A percentile compares a stretch with the other conserved stretches of the same genome.
These are phyloP conservation scores for Diaporthe capsici DNA, from an alignment of 2,329 filamentous ascomycete species.

Conservation along the genomic window DNA sequence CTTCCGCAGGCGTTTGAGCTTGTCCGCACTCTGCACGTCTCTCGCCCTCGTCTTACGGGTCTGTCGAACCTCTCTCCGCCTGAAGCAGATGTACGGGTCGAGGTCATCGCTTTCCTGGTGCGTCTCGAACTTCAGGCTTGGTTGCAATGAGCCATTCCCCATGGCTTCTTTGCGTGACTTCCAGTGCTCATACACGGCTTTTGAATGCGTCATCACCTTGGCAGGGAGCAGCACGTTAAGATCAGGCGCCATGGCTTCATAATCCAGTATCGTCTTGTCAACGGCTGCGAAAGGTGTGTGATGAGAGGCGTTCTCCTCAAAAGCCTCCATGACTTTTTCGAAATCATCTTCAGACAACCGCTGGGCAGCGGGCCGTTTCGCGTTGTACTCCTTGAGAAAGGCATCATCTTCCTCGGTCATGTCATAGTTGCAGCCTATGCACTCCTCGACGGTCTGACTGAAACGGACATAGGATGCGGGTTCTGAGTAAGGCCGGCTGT, in stretches of 20 bases:
- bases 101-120: conserved; percentile 95
- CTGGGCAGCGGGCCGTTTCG: conserved; percentile 74
- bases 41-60: conserved; percentile 94
- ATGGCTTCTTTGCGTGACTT: conserved; percentile 76
- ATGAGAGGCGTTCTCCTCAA: conserved; percentile 86
- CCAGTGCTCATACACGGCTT: conserved; percentile 93
- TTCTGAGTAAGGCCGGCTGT: conserved; percentile 83
- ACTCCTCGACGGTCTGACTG: conserved; percentile 98
- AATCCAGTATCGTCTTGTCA: conserved; percentile 87
- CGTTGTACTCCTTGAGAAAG: conserved; percentile 88
- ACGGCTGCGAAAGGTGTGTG: conserved; percentile 92
- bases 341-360: conserved; percentile 91
- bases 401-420: conserved; percentile 92
- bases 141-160: conserved; percentile 81
- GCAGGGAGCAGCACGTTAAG: conserved; percentile 63
- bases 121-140: conserved; percentile 91
- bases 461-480: conserved; percentile 96
- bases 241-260: conserved; percentile 81
- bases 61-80: conserved; percentile 92
- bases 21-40: conserved; percentile 94
- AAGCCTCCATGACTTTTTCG: conserved; percentile 94
- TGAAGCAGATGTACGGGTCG: conserved; percentile 98
- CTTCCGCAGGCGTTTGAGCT: conserved; percentile 89
- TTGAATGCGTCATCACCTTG: conserved; percentile 72
- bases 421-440: conserved; percentile 87